phyloP scores from a whole-genome alignment of 768 basidiomycete species.

The Tulasnella sp. region DNA sequence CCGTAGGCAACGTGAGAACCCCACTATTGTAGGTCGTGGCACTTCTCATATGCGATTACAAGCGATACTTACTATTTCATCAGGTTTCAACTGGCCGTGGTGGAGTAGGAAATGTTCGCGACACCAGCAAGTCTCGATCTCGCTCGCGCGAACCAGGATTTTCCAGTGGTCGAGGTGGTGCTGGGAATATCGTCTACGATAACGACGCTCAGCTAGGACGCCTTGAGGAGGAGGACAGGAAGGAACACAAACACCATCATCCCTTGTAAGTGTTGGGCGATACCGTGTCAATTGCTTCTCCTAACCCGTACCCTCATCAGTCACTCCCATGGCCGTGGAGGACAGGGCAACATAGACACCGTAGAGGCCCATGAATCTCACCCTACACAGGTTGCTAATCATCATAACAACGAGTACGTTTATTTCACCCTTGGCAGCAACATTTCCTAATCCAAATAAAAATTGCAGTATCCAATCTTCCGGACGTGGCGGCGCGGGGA shows the following conservation, averaged over 20 bases:
- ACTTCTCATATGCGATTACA: conserved; percentile 21
- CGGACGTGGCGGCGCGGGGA: background rate
- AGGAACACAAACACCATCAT: conserved; percentile 22
- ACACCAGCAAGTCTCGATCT: conserved; percentile 31
- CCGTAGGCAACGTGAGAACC: conserved; percentile 17
- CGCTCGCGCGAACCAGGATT: conserved; percentile 31
- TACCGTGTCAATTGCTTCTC: too few relatives aligned
- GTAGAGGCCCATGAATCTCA: background rate
- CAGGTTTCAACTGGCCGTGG: conserved; percentile 49
- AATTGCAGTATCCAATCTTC: too few relatives aligned
- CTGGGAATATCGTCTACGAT: conserved; percentile 17
- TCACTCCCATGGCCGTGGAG: conserved; percentile 8
- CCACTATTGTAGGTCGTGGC: background rate
- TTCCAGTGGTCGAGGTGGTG: conserved; percentile 7
- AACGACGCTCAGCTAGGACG: conserved; percentile 21
- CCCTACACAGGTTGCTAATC: too few relatives aligned
- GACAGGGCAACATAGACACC: conserved; percentile 9
- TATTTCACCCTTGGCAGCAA: too few relatives aligned
- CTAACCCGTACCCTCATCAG: too few relatives aligned
- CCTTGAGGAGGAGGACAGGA: conserved; percentile 27
- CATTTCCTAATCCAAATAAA: too few relatives aligned
- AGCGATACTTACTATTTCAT: too few relatives aligned
- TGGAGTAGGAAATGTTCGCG: conserved; percentile 45
- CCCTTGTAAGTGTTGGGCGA: conserved; percentile 33
- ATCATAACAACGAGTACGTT: too few relatives aligned